Evolutionary conservation across 2,329 filamentous ascomycete species (phyloP).

Genomic region (Penicillium concentricum): DNA sequence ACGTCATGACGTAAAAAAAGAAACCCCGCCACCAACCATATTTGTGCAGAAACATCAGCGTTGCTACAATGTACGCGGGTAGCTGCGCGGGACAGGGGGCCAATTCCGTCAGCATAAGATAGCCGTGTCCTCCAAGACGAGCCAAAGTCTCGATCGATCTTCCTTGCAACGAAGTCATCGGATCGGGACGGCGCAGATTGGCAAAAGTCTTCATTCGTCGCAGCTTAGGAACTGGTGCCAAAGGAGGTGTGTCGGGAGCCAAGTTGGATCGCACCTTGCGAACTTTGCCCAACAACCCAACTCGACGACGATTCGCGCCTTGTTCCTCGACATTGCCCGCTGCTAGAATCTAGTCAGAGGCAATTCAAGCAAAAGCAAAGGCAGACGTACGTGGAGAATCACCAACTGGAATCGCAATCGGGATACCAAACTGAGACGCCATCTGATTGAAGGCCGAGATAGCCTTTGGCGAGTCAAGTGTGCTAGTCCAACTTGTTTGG

Average conservation of each 20-base stretch:
- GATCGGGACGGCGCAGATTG: constrained; percentile 27
- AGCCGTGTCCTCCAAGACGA: constrained; percentile 44
- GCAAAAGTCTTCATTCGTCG: constrained; percentile 43
- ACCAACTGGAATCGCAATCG: constrained; percentile 15
- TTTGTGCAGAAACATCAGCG: constrained; percentile 35
- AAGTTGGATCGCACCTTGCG: constrained; percentile 38
- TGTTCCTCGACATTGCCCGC: not conserved
- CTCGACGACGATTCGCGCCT: constrained; percentile 15
- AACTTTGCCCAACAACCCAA: constrained; percentile 30
- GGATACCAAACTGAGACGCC: constrained; percentile 23
- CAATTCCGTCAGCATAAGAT: constrained; percentile 37
- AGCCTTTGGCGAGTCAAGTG: constrained; percentile 26
- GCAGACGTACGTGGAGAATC: constrained; percentile 10
- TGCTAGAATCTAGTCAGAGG: not conserved
- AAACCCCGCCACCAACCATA: constrained; percentile 10
- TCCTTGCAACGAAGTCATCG: constrained; percentile 37
- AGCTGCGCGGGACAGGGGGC: constrained; percentile 40
- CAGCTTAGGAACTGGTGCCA: constrained; percentile 23
- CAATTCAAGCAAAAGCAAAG: not conserved
- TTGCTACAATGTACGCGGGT: constrained; percentile 46
- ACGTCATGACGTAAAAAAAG: constrained; percentile 2
- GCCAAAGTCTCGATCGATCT: constrained; percentile 41
- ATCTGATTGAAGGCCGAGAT: constrained; percentile 33
- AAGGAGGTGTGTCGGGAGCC: constrained; percentile 21
- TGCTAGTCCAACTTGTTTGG: constrained; percentile 9